Percentiles rank a stretch among this genome's conserved stretches.
phyloP scores from a whole-genome alignment of 192 early-diverging fungal genomes.

The Funneliformis geosporum region DNA sequence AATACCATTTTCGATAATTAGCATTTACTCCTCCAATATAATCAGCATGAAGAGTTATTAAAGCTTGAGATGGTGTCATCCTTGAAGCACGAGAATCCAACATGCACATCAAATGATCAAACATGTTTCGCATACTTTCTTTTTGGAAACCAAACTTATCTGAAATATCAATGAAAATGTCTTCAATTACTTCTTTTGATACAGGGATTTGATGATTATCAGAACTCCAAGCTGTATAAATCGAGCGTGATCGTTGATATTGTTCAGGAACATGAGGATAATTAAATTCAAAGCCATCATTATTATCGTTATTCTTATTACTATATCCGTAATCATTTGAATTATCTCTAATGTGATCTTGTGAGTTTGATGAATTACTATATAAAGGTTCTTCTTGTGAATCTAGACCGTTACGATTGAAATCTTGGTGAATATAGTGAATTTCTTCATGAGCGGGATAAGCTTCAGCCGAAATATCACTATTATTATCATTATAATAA shows the following conservation, averaged over 20 bases:
- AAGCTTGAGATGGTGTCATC: conserved; percentile 67
- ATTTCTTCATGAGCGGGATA: too few species aligned
- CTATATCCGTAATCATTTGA: too few species aligned
- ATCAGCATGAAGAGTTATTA: conserved; percentile 75
- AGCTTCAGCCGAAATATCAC: too few species aligned
- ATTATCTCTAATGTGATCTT: too few species aligned
- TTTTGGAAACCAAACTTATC: conserved; percentile 78
- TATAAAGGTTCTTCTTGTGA: too few species aligned
- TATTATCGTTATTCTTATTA: too few species aligned
- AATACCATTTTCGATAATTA: conserved; percentile 85
- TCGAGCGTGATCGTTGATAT: conserved; percentile 24
- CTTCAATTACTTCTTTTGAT: conserved; percentile 66
- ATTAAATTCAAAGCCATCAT: not conserved
- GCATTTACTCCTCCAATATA: conserved; percentile 79
- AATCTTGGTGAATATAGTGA: too few species aligned
- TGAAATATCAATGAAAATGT: conserved; percentile 66
- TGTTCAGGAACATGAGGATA: conserved; percentile 3
- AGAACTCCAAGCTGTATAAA: conserved; percentile 52
- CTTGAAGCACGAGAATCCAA: conserved; percentile 77
- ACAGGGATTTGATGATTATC: conserved; percentile 69
- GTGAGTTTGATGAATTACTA: too few species aligned
- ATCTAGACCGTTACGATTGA: too few species aligned
- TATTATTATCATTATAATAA: too few species aligned
- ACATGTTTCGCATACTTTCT: conserved; percentile 76
- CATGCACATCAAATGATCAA: conserved; percentile 75